Evolutionary conservation across 2,329 filamentous ascomycete species (phyloP), one percentile per base, ranked within the genome.

Genomic region (Fusarium sp.): DNA sequence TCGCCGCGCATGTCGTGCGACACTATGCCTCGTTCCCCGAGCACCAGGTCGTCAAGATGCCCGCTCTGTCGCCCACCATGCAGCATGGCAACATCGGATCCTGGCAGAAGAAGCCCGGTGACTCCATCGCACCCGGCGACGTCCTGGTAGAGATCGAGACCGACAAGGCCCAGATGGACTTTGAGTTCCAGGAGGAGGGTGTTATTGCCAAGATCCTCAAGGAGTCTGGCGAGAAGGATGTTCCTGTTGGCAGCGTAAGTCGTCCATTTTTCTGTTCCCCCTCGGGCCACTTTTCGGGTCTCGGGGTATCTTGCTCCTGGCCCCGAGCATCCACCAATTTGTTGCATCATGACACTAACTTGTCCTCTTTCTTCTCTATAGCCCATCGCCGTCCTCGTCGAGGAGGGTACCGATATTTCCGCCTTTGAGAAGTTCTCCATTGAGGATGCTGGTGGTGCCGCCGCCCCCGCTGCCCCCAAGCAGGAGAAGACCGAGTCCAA

Each of bases 121-220:
- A 99, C 85, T 82, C 88, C 73, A 92, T 99, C 84, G 88, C 91
- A 68, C 95, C 97, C 62, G 97, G 97, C 83, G 97, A 99, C 83
- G 97, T 99, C 56, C 88, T 99, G 78, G 95, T 98, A 78, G 95
- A 98, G 89, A 98, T 98, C 81, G 97, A 99, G 90, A 99, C 97
- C 80, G 97, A 99, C 87, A 99, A 99, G 90, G 97, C 97, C 75
- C 97, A 98, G 88, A 99, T 99, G 97, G 97, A 99, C 88, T 98
- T 99, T 84, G 97, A 99, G 86, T 98, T 97, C 86, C 97, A 99
- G 86, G 97, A 99, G 81, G 97, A 98, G 83, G 97, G 96, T 88
- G 90, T 97, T 70, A 89, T 99, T 78, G 96, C 97, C 80, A 98
- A 98, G 90, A 90, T 98, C 74, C 88, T 99, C 81, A 97, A 95